A percentile compares a stretch with the other conserved stretches of the same genome.
These are phyloP conservation scores for Albatrellus sp. DNA, from an alignment of 1,284 basidiomycete species.

Conservation along the genomic window DNA sequence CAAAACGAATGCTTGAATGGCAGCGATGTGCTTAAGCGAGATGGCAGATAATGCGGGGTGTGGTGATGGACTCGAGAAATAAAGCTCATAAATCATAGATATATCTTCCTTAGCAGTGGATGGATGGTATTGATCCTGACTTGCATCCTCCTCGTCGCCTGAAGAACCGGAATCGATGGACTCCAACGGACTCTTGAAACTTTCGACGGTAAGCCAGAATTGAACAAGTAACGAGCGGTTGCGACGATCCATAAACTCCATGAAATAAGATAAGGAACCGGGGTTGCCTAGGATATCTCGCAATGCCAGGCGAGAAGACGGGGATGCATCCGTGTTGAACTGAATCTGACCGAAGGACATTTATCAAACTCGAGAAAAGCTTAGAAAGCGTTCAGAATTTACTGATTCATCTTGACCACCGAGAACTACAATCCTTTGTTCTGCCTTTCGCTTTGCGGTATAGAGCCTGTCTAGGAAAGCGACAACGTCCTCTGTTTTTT, in stretches of 20 bases:
- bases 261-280: slow-evolving; percentile 85
- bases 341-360: slow-evolving; percentile 1
- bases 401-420: slow-evolving; percentile 60
- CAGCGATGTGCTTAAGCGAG: slow-evolving; percentile 54
- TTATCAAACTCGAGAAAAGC: neutral
- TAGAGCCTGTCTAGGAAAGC: slow-evolving; percentile 84
- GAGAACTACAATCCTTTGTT: slow-evolving; percentile 72
- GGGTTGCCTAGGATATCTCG: slow-evolving; percentile 79
- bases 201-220: slow-evolving; percentile 95
- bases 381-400: slow-evolving; percentile 13
- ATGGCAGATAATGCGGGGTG: slow-evolving; percentile 55
- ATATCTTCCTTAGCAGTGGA: slow-evolving; percentile 75
- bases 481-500: slow-evolving; percentile 72
- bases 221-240: slow-evolving; percentile 79
- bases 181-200: slow-evolving; percentile 94
- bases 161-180: slow-evolving; percentile 61
- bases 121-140: slow-evolving; percentile 45
- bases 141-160: slow-evolving; percentile 52
- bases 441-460: slow-evolving; percentile 76
- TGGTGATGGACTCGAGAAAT: slow-evolving; percentile 56
- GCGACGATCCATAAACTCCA: slow-evolving; percentile 95
- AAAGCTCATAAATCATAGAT: slow-evolving; percentile 74
- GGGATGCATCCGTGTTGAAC: slow-evolving; percentile 14
- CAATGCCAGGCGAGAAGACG: slow-evolving; percentile 27
- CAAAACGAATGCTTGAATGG: slow-evolving; percentile 57